Evolutionary conservation across 371 early-diverging fungal genomes (phyloP).

Genomic region (Sporodiniella umbellata): DNA sequence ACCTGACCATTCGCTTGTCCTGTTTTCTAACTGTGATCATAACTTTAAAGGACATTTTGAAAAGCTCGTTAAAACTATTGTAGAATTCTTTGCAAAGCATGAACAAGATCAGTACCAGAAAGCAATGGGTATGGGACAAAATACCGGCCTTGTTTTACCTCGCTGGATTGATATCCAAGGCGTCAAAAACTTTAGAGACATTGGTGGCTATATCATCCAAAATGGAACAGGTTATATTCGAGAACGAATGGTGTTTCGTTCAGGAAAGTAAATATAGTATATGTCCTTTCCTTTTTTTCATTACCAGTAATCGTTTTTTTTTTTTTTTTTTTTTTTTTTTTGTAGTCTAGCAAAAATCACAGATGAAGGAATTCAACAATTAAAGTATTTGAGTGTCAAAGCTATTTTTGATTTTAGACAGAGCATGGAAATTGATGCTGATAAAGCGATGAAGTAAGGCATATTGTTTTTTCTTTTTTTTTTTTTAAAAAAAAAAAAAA

Average conservation of each 20-base stretch:
- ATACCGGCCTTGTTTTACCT: constrained; percentile 21
- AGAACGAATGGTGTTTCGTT: constrained; percentile 37
- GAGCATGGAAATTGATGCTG: constrained; percentile 46
- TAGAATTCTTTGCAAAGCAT: constrained; percentile 38
- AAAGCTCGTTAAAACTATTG: constrained; percentile 36
- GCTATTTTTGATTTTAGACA: constrained; percentile 61
- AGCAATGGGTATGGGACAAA: constrained; percentile 32
- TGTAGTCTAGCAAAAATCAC: constrained; percentile 32
- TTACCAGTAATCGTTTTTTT: too few species aligned
- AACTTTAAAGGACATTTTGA: constrained; percentile 48
- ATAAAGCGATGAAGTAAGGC: constrained; percentile 41
- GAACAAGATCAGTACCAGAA: constrained; percentile 33
- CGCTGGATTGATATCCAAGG: constrained; percentile 57
- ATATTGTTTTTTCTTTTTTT: too few species aligned
- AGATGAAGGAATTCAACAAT: constrained; percentile 37
- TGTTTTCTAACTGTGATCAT: constrained; percentile 58
- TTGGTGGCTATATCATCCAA: constrained; percentile 52
- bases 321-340: background rate
- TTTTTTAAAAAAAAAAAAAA: too few species aligned
- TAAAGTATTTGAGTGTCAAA: constrained; percentile 47
- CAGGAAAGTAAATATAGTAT: constrained; percentile 20
- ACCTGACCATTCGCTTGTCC: constrained; percentile 46
- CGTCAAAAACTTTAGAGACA: constrained; percentile 61
- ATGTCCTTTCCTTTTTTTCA: too few species aligned
- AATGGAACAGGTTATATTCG: constrained; percentile 48